phyloP scores from a whole-genome alignment of 176 grass and related monocot genomes.

The Poa pratensis region DNA sequence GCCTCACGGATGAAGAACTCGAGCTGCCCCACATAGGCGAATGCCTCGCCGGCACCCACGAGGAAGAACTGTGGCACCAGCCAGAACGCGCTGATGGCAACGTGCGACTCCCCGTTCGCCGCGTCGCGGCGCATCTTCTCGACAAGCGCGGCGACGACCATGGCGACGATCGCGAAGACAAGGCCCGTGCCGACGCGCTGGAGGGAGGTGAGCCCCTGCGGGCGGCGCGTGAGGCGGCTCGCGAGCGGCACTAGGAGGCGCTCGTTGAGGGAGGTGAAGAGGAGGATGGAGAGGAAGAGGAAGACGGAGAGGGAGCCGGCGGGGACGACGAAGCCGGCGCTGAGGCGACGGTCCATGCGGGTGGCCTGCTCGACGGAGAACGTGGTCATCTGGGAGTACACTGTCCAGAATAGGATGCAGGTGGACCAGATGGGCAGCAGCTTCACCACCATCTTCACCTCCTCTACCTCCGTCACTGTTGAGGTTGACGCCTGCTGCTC shows the following conservation, averaged over 20 bases:
- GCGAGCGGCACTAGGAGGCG: slow-evolving; percentile 63
- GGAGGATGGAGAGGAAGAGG: slow-evolving; percentile 75
- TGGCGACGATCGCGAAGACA: slow-evolving; percentile 51
- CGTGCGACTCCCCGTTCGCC: neutral
- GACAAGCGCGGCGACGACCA: slow-evolving; percentile 59
- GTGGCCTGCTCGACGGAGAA: slow-evolving; percentile 74
- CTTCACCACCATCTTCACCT: slow-evolving; percentile 79
- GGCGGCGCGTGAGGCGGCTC: slow-evolving; percentile 55
- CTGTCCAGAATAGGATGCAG: slow-evolving; percentile 69
- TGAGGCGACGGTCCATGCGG: slow-evolving; percentile 59
- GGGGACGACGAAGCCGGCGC: slow-evolving; percentile 49
- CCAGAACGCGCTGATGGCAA: slow-evolving; percentile 58
- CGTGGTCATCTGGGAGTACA: slow-evolving; percentile 75
- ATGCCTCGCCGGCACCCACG: slow-evolving; percentile 70
- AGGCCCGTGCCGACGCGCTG: slow-evolving; percentile 60
- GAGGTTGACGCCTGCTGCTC: slow-evolving; percentile 5
- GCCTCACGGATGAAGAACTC: slow-evolving; percentile 84
- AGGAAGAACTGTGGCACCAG: slow-evolving; percentile 81
- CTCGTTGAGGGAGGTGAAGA: slow-evolving; percentile 81
- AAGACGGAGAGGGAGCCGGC: slow-evolving; percentile 74
- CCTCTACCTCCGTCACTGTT: slow-evolving; percentile 72
- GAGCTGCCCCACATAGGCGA: slow-evolving; percentile 77
- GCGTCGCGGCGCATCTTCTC: slow-evolving; percentile 60
- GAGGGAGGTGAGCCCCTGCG: slow-evolving; percentile 70
- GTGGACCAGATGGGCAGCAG: slow-evolving; percentile 78